Evolutionary conservation across 345 rosid genomes (phyloP).

Genomic region (Euphorbia lathyris): DNA sequence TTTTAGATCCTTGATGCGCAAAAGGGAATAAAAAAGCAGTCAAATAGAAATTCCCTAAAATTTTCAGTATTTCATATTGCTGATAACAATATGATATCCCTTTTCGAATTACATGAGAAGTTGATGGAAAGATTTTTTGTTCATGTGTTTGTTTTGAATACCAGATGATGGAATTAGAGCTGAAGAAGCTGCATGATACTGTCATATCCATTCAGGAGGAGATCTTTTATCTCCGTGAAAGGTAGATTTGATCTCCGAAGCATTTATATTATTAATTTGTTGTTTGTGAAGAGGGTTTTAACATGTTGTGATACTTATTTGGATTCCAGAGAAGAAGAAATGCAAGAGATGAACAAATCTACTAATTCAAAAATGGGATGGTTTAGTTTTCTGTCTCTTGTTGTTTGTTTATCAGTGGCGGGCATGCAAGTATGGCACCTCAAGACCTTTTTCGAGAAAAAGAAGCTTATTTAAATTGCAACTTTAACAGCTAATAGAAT

Average conservation of each 20-base stretch:
- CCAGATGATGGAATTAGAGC: constrained; percentile 78
- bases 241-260: constrained; percentile 37
- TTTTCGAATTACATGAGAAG: neutral
- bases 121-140: constrained; percentile 5
- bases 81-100: neutral
- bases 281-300: neutral
- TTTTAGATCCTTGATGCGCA: neutral
- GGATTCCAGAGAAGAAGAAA: constrained; percentile 88
- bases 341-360: constrained; percentile 71
- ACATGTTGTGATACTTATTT: neutral
- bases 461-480: constrained; percentile 71
- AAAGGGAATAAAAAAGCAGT: neutral
- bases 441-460: constrained; percentile 91
- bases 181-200: constrained; percentile 71
- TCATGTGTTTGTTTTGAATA: constrained; percentile 13
- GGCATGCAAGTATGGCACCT: constrained; percentile 85
- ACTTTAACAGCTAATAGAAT: neutral
- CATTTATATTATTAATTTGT: neutral
- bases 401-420: constrained; percentile 76
- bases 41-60: neutral
- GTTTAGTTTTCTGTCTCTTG: constrained; percentile 69
- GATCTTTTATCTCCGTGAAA: constrained; percentile 78
- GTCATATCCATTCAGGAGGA: constrained; percentile 70
- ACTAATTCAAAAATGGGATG: constrained; percentile 80
- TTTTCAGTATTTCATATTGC: neutral